Percentiles rank a stretch among this genome's conserved stretches.
Evolutionary conservation across 192 early-diverging fungal species (phyloP).

Genomic region (Chytriomyces sp.): DNA sequence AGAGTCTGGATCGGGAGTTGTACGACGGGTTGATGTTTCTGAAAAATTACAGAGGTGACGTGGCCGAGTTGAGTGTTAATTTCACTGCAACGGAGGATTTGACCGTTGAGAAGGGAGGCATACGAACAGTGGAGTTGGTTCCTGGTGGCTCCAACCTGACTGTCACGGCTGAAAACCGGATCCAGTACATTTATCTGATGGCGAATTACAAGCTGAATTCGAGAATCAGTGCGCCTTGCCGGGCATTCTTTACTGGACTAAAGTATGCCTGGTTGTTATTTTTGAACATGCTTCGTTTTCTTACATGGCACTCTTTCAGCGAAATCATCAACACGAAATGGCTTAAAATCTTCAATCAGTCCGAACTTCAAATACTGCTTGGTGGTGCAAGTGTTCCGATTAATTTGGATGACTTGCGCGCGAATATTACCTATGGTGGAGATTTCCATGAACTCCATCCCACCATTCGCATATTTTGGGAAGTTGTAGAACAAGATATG

Average conservation of each 20-base stretch:
- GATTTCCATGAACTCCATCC: constrained; percentile 72
- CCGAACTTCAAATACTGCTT: constrained; percentile 89
- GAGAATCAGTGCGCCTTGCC: constrained; percentile 76
- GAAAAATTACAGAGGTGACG: constrained; percentile 53
- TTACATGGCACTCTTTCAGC: constrained; percentile 14
- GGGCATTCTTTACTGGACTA: constrained; percentile 86
- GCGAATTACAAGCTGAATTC: constrained; percentile 87
- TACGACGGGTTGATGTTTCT: constrained; percentile 57
- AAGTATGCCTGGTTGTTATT: constrained; percentile 6
- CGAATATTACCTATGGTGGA: constrained; percentile 77
- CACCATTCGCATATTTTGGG: constrained; percentile 81
- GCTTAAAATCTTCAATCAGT: constrained; percentile 91
- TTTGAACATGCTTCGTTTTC: not conserved
- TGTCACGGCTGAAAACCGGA: constrained; percentile 86
- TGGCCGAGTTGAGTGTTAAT: constrained; percentile 52
- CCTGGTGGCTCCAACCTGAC: constrained; percentile 73
- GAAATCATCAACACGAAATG: constrained; percentile 85
- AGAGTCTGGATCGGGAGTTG: constrained; percentile 52
- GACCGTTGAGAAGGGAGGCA: not conserved
- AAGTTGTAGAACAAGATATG: constrained; percentile 61
- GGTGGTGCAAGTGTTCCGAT: constrained; percentile 80
- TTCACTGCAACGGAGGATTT: constrained; percentile 57
- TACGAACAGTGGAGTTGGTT: constrained; percentile 68
- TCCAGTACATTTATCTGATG: constrained; percentile 80
- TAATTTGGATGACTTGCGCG: constrained; percentile 74